Base-by-base conservation (phyloP, 106 monocot species). In the Apostasia shenzhenica region DNA sequence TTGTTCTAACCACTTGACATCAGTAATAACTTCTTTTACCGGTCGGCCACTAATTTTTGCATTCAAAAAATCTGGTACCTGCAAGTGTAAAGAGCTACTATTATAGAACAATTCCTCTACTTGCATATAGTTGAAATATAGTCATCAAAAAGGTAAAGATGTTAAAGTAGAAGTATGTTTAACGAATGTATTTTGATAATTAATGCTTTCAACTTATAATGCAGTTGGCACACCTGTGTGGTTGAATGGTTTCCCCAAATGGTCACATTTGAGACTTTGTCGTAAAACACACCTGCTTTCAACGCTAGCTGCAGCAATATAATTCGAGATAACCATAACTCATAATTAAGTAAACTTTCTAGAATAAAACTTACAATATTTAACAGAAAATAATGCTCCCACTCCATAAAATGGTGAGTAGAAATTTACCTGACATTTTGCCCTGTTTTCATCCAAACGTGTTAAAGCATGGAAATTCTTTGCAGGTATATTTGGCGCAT, bases 181-280 rank as follows among this genome's bases (percentile, higher is more conserved):
- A 45, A 63, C 9, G 6, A 12, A 5, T n/a, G 1, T 63, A 6
- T 45, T 63, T 11, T 4, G 62, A 45, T 45, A 72, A 26, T 51
- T 66, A 14, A 54, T 67, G 13, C 3, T 57, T 38, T 70, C 44
- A 58, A 46, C 37, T 57, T 73, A n/a, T 48, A 56, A 8, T 54
- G 68, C 46, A 48, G 26, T 3, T 48, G 2, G 1, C 47, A n/a
- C 0, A 97, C 97, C 92, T 97, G 97, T 60, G 97, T 97, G 41
- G 92, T 97, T 47, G 97, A 97, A 55, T 97, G 97, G 63, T 97
- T 97, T 77, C 97, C 97, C 97, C 92, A 97, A 52, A 97, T 97
- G 12, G 97, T 97, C 79, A 90, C 71, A 65, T 97, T 97, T 66
- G 97, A 97, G 66, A 97, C 92, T 81, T 89, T 89, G 76, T 97